Conservation (phyloP, 1,284 basidiomycete species). For the Phellinidium pouzarii region DNA sequence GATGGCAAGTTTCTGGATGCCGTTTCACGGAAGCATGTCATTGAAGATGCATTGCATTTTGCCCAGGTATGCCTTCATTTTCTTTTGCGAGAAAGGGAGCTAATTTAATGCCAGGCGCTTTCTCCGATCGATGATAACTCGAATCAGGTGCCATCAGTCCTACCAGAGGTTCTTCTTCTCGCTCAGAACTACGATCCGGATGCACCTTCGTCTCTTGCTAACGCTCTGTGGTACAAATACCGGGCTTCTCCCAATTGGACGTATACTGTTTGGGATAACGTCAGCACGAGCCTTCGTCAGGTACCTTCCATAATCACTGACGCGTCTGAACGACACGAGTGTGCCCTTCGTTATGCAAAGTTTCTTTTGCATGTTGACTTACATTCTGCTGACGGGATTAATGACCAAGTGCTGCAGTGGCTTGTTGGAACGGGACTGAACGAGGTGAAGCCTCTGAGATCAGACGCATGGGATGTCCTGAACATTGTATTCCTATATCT, state of each 20-base stretch:
- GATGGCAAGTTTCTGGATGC: slow-evolving; percentile 47
- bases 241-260: slow-evolving; percentile 64
- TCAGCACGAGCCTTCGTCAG: slow-evolving; percentile 61
- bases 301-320: slow-evolving; percentile 51
- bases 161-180: slow-evolving; percentile 63
- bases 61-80: slow-evolving; percentile 38
- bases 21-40: slow-evolving; percentile 49
- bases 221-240: slow-evolving; percentile 73
- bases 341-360: slow-evolving; percentile 55
- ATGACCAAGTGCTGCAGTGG: slow-evolving; percentile 62
- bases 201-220: slow-evolving; percentile 62
- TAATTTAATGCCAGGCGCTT: slow-evolving; percentile 31
- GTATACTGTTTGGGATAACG: slow-evolving; percentile 75
- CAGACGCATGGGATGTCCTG: slow-evolving; percentile 61
- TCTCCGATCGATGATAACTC: slow-evolving; percentile 39
- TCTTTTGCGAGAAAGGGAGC: not conserved
- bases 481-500: slow-evolving; percentile 56
- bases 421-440: slow-evolving; percentile 55
- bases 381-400: slow-evolving; percentile 63
- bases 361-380: slow-evolving; percentile 69
- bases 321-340: slow-evolving; percentile 36
- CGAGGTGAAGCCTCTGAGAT: slow-evolving; percentile 49
- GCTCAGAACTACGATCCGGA: slow-evolving; percentile 49
- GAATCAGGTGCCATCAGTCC: slow-evolving; percentile 46
- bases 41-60: slow-evolving; percentile 51